Conservation (phyloP, 129 eudicot genomes). For the Lactuca saligna region DNA sequence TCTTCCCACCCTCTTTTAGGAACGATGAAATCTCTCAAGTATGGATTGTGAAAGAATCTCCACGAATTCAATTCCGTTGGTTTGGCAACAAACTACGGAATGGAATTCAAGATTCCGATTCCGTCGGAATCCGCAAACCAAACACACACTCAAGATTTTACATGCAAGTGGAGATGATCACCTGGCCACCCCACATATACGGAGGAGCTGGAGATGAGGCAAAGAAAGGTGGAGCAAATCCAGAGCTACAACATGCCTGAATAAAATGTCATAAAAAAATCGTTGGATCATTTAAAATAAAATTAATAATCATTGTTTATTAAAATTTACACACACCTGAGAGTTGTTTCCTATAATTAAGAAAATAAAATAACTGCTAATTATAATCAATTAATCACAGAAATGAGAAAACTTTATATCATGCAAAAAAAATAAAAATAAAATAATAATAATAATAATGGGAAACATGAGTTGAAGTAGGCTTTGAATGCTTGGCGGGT, state of each 20-base stretch:
- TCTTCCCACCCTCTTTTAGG: no score
- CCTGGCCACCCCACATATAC: slow-evolving; percentile 95
- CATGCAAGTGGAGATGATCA: slow-evolving; percentile 20
- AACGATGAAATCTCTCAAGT: no score
- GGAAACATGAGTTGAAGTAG: slow-evolving; percentile 62
- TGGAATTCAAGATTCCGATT: no score
- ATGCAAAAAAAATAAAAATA: not conserved
- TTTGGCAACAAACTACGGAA: no score
- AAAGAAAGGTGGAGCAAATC: slow-evolving; percentile 84
- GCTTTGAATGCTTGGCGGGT: slow-evolving; percentile 65
- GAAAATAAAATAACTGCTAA: slow-evolving; percentile 11
- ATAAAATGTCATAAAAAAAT: slow-evolving; percentile 21
- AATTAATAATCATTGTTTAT: slow-evolving; percentile 18
- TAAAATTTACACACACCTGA: slow-evolving; percentile 57
- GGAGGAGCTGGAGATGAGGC: slow-evolving; percentile 98
- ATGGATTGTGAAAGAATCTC: no score
- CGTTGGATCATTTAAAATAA: slow-evolving; percentile 7
- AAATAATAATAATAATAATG: not conserved
- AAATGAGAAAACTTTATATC: not conserved
- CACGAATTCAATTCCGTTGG: no score
- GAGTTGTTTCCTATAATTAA: slow-evolving; percentile 59
- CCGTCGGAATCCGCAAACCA: no score
- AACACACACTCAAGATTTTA: not conserved
- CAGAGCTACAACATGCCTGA: slow-evolving; percentile 91
- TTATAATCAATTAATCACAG: not conserved